Evolutionary conservation across 768 basidiomycete species (phyloP).

Genomic region (Pleurotus salmoneostramineus): DNA sequence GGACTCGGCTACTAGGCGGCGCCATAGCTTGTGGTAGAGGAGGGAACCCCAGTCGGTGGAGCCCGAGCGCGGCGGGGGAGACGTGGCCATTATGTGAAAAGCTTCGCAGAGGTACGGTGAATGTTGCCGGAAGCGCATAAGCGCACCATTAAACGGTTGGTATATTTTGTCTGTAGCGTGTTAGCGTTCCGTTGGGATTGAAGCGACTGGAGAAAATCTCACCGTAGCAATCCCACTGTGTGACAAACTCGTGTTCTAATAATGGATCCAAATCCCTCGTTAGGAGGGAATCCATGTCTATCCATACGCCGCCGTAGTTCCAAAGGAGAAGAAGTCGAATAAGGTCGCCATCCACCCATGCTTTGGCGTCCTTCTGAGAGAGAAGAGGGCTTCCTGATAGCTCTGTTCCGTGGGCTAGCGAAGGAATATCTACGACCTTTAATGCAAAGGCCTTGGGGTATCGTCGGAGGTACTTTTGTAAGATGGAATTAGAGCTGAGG

Average conservation of each 20-base stretch:
- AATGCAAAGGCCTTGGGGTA: constrained; percentile 75
- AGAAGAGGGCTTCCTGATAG: constrained; percentile 65
- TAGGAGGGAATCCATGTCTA: constrained; percentile 95
- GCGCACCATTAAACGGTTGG: constrained; percentile 83
- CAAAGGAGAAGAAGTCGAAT: constrained; percentile 86
- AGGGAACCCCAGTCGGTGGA: constrained; percentile 94
- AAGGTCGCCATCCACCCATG: constrained; percentile 95
- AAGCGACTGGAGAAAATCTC: constrained; percentile 17
- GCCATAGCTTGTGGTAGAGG: constrained; percentile 90
- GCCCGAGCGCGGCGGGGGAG: constrained; percentile 65
- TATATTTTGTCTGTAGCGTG: constrained; percentile 62
- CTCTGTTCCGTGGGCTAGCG: constrained; percentile 71
- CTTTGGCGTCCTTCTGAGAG: constrained; percentile 63
- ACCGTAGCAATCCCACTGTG: constrained; percentile 99
- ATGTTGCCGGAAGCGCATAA: constrained; percentile 88
- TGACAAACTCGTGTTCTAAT: constrained; percentile 93
- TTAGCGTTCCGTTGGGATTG: background rate
- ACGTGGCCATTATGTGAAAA: constrained; percentile 83
- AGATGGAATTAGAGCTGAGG: constrained; percentile 47
- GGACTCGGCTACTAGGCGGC: constrained; percentile 67
- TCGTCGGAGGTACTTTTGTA: constrained; percentile 52
- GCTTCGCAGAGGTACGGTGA: constrained; percentile 98
- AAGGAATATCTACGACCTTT: constrained; percentile 60
- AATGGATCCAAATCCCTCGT: constrained; percentile 85
- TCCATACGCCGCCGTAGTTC: constrained; percentile 91